Evolutionary conservation across 371 early-diverging fungal species (phyloP), one percentile per base, ranked within the genome.

Genomic region (Lichtheimia ornata): DNA sequence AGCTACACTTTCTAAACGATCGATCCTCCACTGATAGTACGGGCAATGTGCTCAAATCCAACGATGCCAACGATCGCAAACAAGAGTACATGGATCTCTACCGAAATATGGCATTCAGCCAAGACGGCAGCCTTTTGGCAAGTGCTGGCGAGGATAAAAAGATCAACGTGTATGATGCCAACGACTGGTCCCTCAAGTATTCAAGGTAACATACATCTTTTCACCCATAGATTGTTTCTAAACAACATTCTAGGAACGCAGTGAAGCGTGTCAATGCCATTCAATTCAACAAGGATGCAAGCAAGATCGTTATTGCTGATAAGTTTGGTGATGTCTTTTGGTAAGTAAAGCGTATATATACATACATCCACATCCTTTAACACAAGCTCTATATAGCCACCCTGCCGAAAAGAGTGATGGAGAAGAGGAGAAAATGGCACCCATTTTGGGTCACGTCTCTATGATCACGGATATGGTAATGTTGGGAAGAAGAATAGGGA

Each of bases 281-380:
- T 17, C 70, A 73, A 30, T 93, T 94, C 66, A 81, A 76, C 57
- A 77, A 79, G 0, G 66, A 77, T 27, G 84, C 84, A n/a, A 74
- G 73, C 14, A 50, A 76, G 45, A 71, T 96, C 57, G 47, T 94
- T 11, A 84, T 88, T 7, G 96, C 89, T n/a, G 98, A 98, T 75
- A 96, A 96, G 73, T 96, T 95, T 81, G 98, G 98, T 15, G 98
- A 98, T 80, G 90, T 93, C 22, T 91, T 93, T 70, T 76, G 88
- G 87, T 90, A 83, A 59, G 56, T 25, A 43, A 22, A 2, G 22
- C 22, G 22, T 35, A 28, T 1, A 27, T 22, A 20, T 12, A 5
- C 30, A 11, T 54, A 12, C 9, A n/a, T 5, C 14, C 4, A n/a
- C 2, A 17, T 35, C 9, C 9, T 35, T 6, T 53, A 15, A 27